Base-by-base conservation (phyloP, 352 stramenopile genomes). In the Pythium aphanidermatum region DNA sequence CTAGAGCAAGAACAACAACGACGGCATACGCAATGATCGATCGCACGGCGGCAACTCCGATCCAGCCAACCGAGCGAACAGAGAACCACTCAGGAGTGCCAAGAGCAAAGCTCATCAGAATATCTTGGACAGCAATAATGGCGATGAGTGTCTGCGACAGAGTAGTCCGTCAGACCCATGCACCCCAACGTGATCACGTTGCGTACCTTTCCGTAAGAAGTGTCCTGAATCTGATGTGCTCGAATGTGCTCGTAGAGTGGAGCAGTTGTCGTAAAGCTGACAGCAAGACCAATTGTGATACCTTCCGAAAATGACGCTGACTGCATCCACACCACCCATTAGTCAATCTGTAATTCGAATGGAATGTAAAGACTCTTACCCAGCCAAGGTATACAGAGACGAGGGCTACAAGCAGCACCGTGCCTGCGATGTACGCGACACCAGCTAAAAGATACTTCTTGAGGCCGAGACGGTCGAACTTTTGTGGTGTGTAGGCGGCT, bases 11-110 rank as follows among this genome's bases (percentile, higher is more conserved):
- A 10, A 62, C 50, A 1, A 91, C 78, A 2, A 93, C 76, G 17
- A 84, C 56, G 19, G 63, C 64, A 47, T 91, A 93, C 4, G 78
- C 70, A 10, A 93, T 60, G 29, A 91, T 52, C 0, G 76, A 83
- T 4, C 74, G 78, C 24, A 88, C 28, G 32, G 83, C 81, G 0
- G 78, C 74, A 9, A 93, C 51, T 29, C 76, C 73, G 21, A 91
- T 83, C 60, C 73, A 87, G 9, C 74, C 67, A 29, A 83, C 63
- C 0, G 77, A 87, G 23, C 73, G 74, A 0, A 75, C 70, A 0
- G 80, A 83, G 51, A 93, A 93, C 81, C 81, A 93, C 55, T 93
- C 81, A 1, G 81, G 81, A 0, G 81, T 90, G 11, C 78, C 81
- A 3, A 93, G 46, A 13, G 77, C 80, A 59, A 93, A 93, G 31